A percentile compares a stretch with the other conserved stretches of the same genome.
Evolutionary conservation across 768 basidiomycete genomes (phyloP).

Genomic region (Boletales sp.): DNA sequence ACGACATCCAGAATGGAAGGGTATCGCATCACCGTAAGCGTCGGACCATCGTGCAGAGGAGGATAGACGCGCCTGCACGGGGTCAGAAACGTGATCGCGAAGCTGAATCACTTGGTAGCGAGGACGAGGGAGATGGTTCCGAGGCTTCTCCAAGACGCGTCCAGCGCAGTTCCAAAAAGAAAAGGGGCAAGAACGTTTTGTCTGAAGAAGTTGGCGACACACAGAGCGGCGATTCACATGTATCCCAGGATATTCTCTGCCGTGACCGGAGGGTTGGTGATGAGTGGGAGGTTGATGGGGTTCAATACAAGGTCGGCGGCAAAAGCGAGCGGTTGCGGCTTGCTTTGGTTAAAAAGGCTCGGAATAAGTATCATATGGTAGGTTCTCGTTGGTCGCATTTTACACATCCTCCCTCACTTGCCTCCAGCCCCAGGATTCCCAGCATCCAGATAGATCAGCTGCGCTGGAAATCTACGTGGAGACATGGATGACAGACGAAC

Average conservation of each 20-base stretch:
- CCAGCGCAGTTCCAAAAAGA: conserved; percentile 40
- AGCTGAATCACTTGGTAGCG: conserved; percentile 40
- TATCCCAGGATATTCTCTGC: conserved; percentile 49
- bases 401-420: conserved; percentile 1
- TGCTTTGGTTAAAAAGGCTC: conserved; percentile 66
- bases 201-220: conserved; percentile 43
- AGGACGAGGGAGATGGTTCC: conserved; percentile 14
- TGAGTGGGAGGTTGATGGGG: conserved; percentile 70
- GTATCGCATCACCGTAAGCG: conserved; percentile 52
- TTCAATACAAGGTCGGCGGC: conserved; percentile 66
- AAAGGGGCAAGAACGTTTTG: conserved; percentile 46
- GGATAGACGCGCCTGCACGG: conserved; percentile 44
- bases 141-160: conserved; percentile 7
- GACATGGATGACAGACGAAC: conserved; percentile 73
- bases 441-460: conserved; percentile 68
- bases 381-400: conserved; percentile 18
- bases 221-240: conserved; percentile 45
- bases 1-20: conserved; percentile 39
- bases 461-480: conserved; percentile 75
- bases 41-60: conserved; percentile 51
- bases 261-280: conserved; percentile 64
- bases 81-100: conserved; percentile 71
- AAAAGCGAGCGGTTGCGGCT: conserved; percentile 69
- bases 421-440: conserved; percentile 69
- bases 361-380: conserved; percentile 73